Percentiles rank a stretch among this genome's conserved stretches.
Evolutionary conservation across 1,284 basidiomycete genomes (phyloP).

Genomic region (Marasmius oreades): DNA sequence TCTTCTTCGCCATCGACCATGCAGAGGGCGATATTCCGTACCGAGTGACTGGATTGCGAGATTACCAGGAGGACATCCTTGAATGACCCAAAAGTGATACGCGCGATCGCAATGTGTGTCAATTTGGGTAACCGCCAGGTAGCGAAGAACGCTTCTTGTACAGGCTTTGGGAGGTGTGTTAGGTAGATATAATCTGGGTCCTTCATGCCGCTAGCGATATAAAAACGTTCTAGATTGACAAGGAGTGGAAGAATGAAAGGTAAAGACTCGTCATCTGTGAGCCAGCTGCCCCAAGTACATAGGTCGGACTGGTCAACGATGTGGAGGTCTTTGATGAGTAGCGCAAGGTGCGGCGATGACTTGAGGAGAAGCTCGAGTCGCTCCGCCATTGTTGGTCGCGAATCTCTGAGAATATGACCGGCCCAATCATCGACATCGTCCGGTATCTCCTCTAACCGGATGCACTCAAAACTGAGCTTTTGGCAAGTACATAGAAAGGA

Average conservation of each 20-base stretch:
- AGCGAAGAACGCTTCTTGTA: background rate
- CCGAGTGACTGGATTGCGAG: too few relatives aligned
- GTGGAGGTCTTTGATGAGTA: background rate
- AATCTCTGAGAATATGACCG: background rate
- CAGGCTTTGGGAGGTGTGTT: background rate
- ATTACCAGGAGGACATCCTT: background rate
- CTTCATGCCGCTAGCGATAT: conserved; percentile 1
- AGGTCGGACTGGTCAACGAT: background rate
- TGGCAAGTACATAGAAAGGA: background rate
- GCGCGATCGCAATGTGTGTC: conserved; percentile 1
- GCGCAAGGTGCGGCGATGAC: background rate
- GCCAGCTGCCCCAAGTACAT: background rate
- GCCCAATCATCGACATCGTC: background rate
- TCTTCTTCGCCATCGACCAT: too few relatives aligned
- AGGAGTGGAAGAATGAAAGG: conserved; percentile 7
- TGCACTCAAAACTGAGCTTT: background rate
- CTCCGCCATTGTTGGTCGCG: background rate
- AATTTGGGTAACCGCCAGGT: background rate
- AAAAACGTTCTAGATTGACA: background rate
- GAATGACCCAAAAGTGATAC: background rate
- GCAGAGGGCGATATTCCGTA: too few relatives aligned
- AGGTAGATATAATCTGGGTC: background rate
- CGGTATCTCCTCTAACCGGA: background rate
- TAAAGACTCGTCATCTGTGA: conserved; percentile 2
- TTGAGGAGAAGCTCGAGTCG: background rate